These are phyloP conservation scores for Davidsoniella virescens DNA, from an alignment of 2,329 filamentous ascomycete genomes.

Conservation along the genomic window DNA sequence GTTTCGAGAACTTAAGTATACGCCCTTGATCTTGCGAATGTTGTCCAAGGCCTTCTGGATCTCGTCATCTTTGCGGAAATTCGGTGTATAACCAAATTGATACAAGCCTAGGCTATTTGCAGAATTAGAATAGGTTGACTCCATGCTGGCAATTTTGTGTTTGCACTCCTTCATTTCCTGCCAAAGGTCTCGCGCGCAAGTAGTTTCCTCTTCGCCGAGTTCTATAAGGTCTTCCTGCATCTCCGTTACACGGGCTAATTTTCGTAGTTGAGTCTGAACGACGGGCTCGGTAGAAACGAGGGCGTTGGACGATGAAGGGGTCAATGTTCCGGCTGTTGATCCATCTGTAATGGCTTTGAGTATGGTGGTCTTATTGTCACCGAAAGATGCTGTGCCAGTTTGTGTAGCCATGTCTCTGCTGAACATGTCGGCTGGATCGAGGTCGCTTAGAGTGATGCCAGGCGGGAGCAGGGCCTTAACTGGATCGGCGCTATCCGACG, in stretches of 20 bases:
- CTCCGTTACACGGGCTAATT: slow-evolving; percentile 22
- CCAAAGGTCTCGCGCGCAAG: slow-evolving; percentile 10
- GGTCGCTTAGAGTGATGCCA: slow-evolving; percentile 13
- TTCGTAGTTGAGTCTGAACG: slow-evolving; percentile 25
- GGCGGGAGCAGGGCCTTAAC: slow-evolving; percentile 13
- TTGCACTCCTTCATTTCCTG: slow-evolving; percentile 11
- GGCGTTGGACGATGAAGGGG: not conserved
- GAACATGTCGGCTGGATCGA: slow-evolving; percentile 56
- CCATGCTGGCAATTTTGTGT: slow-evolving; percentile 5
- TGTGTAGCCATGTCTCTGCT: slow-evolving; percentile 69
- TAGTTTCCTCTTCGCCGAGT: slow-evolving; percentile 23
- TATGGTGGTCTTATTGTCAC: slow-evolving; percentile 3
- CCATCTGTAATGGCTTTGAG: not conserved
- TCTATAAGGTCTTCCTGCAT: slow-evolving; percentile 28
- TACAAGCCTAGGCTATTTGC: slow-evolving; percentile 3
- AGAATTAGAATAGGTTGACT: not conserved
- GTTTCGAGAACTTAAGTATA: slow-evolving; percentile 56
- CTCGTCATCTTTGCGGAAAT: slow-evolving; percentile 38
- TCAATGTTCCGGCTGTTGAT: not conserved
- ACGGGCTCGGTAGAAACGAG: slow-evolving; percentile 16
- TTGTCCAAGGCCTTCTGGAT: slow-evolving; percentile 57
- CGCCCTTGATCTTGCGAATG: slow-evolving; percentile 64
- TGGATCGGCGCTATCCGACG: slow-evolving; percentile 8
- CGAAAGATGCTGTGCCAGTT: slow-evolving; percentile 32
- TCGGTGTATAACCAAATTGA: slow-evolving; percentile 7